Percentiles rank a stretch among this genome's conserved stretches.
phyloP scores from a whole-genome alignment of 345 rosid genomes.

The Eucalyptus virginea region DNA sequence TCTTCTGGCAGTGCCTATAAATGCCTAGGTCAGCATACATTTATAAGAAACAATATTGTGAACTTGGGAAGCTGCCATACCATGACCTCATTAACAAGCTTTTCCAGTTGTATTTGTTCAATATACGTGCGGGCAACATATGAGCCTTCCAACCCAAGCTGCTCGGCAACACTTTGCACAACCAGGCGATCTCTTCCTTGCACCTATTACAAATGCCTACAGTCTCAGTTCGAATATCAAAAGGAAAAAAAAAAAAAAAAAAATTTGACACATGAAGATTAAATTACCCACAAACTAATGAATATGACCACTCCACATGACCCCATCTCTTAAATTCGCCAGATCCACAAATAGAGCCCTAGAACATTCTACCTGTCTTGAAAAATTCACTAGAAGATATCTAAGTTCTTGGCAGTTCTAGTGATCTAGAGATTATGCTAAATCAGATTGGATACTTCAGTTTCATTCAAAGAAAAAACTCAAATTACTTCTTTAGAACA shows the following conservation, averaged over 20 bases:
- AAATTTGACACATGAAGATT: not conserved
- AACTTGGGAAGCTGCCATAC: constrained; percentile 23
- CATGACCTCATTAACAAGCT: constrained; percentile 79
- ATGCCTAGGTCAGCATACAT: not conserved
- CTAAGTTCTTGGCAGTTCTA: not conserved
- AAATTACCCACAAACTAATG: not conserved
- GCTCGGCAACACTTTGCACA: constrained; percentile 56
- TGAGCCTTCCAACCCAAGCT: constrained; percentile 77
- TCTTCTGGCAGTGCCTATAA: constrained; percentile 78
- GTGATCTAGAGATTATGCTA: not conserved
- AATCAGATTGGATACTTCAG: not conserved
- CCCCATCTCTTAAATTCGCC: not conserved
- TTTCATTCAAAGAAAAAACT: not conserved
- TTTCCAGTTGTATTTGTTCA: constrained; percentile 85
- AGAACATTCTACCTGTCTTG: not conserved
- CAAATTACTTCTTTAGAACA: not conserved
- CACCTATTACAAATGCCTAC: constrained; percentile 38
- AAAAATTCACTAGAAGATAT: not conserved
- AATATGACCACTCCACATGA: not conserved
- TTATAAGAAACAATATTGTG: not conserved
- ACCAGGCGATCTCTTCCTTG: constrained; percentile 85
- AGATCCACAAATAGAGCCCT: not conserved
- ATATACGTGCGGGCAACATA: constrained; percentile 78
- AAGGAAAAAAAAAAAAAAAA: not conserved
- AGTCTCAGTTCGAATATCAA: not conserved